Base-by-base conservation (phyloP, 768 basidiomycete species). In the Trametes cinnabarina region DNA sequence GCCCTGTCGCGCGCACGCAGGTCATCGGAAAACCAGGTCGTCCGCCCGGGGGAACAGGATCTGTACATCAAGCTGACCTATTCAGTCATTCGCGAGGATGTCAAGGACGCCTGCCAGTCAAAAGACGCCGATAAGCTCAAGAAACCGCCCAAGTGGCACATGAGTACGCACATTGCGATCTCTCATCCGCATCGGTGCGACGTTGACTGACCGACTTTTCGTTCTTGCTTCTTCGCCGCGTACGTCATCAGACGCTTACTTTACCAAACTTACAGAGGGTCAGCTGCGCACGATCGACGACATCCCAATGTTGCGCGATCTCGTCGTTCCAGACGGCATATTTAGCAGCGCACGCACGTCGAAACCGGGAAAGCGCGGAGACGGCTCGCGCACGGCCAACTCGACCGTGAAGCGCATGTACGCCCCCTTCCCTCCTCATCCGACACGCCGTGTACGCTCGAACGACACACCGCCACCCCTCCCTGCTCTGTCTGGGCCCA, bases 31-130 rank as follows among this genome's bases (percentile, higher is more conserved):
- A 82, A 76, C 62, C 79, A 68, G 56, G 65, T 67, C 57, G 66
- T 70, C 26, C 71, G 70, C 25, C 67, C 70, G 3, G 68, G 71
- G 34, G 72, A 72, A 19, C 64, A 64, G 35, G 72, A 73, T 60
- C 65, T 70, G 9, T 77, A 90, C 41, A 85, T 92, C 53, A 92
- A 92, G 69, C 90, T 91, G 70, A 92, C 90, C 0, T 92, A 91
- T 68, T 91, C 89, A 0, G 90, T 88, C 37, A 89, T 65, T 43
- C 67, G 68, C 20, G 66, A 69, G 53, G 72, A 72, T 57, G 63
- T 47, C 55, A 55, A 65, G 35, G 68, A 67, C 40, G 58, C 63
- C 34, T 58, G 59, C 19, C 84, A 4, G 79, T 79, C 32, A 81
- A 79, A 63, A 85, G 88, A 40, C 76, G 76, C 54, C 46, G 65